phyloP scores from a whole-genome alignment of 2,329 filamentous ascomycete species.

The Fusarium globosum region DNA sequence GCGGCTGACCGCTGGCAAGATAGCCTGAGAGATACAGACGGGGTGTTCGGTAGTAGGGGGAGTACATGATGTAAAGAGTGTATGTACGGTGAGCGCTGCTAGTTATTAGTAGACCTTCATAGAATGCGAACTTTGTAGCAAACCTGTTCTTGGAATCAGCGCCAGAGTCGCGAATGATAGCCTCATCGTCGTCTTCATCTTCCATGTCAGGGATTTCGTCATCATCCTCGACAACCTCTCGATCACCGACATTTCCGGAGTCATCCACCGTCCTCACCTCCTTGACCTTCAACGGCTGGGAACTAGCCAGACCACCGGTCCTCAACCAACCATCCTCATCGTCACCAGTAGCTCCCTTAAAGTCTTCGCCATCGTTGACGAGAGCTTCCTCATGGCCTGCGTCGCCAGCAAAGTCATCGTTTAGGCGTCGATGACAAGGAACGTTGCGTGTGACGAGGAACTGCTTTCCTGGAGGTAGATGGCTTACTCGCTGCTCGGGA shows the following conservation, averaged over 20 bases:
- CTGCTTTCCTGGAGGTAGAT: constrained; percentile 91
- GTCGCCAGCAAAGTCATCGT: constrained; percentile 92
- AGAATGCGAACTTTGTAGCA: constrained; percentile 8
- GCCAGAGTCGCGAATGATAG: constrained; percentile 85
- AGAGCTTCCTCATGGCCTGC: constrained; percentile 88
- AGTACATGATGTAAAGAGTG: constrained; percentile 98
- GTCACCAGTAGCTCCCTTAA: constrained; percentile 59
- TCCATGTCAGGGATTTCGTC: constrained; percentile 98
- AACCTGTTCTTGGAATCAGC: constrained; percentile 60
- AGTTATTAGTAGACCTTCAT: not conserved
- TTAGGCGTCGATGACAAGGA: constrained; percentile 89
- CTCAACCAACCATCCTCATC: constrained; percentile 92
- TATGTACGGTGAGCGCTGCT: constrained; percentile 89
- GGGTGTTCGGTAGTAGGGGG: constrained; percentile 94
- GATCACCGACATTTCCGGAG: constrained; percentile 84
- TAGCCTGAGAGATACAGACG: constrained; percentile 96
- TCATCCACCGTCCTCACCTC: constrained; percentile 93
- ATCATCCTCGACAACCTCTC: constrained; percentile 74
- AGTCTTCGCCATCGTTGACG: constrained; percentile 81
- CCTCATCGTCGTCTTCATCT: constrained; percentile 96
- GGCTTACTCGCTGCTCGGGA: constrained; percentile 79
- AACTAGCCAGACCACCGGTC: constrained; percentile 82
- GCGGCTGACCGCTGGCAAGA: constrained; percentile 79
- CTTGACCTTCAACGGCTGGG: constrained; percentile 78
- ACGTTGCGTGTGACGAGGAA: constrained; percentile 95